phyloP scores from a whole-genome alignment of 2,329 filamentous ascomycete genomes.

The Graphilbum sp. region DNA sequence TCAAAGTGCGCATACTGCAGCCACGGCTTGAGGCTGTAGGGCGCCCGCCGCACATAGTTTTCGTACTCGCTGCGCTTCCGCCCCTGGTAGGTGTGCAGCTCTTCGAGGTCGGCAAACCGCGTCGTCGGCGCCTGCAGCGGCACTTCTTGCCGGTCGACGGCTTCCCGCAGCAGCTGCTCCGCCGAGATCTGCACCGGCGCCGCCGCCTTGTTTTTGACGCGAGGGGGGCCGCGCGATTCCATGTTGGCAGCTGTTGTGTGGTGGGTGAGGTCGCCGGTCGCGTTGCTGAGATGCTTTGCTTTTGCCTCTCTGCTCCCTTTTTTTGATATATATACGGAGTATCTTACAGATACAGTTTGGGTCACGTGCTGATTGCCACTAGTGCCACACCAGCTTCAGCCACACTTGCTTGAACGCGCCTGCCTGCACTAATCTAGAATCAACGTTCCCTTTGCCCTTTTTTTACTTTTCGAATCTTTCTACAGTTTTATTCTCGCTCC shows the following conservation, averaged over 20 bases:
- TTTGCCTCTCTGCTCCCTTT: no score
- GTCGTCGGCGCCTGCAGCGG: slow-evolving; percentile 80
- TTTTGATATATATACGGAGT: no score
- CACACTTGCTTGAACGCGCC: no score
- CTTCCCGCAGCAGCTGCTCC: slow-evolving; percentile 92
- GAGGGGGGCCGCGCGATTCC: slow-evolving; percentile 83
- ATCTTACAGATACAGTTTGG: no score
- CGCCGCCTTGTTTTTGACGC: slow-evolving; percentile 97
- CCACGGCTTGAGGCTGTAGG: slow-evolving; percentile 97
- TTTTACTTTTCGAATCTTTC: background rate
- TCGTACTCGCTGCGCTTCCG: slow-evolving; percentile 94
- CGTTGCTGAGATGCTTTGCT: no score
- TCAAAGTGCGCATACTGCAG: slow-evolving; percentile 96
- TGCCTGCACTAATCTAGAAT: no score
- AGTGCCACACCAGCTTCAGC: no score
- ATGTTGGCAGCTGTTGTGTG: slow-evolving; percentile 27
- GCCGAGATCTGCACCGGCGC: slow-evolving; percentile 84
- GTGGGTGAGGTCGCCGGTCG: background rate
- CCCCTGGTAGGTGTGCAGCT: slow-evolving; percentile 93
- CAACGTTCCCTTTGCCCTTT: no score
- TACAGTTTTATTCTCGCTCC: no score
- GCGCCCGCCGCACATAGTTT: slow-evolving; percentile 89
- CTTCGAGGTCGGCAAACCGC: slow-evolving; percentile 89
- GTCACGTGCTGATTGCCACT: no score
- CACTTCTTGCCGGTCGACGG: slow-evolving; percentile 88